phyloP scores from a whole-genome alignment of 169 alveolate species.

The Plasmodium inui region DNA sequence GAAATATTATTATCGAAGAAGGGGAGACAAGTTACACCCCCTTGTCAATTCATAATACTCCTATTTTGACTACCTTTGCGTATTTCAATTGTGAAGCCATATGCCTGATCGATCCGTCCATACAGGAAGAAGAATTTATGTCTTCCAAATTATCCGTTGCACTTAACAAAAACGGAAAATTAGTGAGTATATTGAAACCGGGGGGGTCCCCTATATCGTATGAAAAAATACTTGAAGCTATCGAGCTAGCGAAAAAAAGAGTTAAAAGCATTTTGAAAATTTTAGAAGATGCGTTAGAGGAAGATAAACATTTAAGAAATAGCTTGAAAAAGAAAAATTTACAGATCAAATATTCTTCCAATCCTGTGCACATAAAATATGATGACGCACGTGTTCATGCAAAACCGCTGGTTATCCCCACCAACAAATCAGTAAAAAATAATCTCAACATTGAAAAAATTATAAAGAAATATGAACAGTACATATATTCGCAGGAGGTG shows the following conservation, averaged over 20 bases:
- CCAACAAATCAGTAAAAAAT: constrained; percentile 19
- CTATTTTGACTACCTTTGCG: constrained; percentile 67
- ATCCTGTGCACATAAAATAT: constrained; percentile 59
- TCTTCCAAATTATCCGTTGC: constrained; percentile 59
- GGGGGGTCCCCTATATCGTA: constrained; percentile 56
- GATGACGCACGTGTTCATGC: background rate
- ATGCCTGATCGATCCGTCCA: constrained; percentile 45
- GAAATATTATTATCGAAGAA: constrained; percentile 32
- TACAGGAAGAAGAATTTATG: constrained; percentile 68
- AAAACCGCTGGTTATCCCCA: constrained; percentile 22
- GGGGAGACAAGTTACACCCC: constrained; percentile 50
- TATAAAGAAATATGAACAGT: constrained; percentile 44
- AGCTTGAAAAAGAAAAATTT: constrained; percentile 38
- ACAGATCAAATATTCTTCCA: constrained; percentile 43
- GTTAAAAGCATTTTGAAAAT: constrained; percentile 48
- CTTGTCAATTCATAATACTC: constrained; percentile 43
- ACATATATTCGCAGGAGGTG: constrained; percentile 17
- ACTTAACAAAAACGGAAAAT: constrained; percentile 33
- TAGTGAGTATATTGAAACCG: constrained; percentile 51
- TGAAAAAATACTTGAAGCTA: constrained; percentile 34
- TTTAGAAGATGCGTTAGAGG: constrained; percentile 65
- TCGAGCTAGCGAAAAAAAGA: constrained; percentile 59
- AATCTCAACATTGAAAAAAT: constrained; percentile 21
- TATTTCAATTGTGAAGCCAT: constrained; percentile 31
- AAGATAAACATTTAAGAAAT: constrained; percentile 51